These are phyloP conservation scores for Teratosphaeria gauchensis DNA, from an alignment of 2,329 filamentous ascomycete genomes.

Conservation along the genomic window DNA sequence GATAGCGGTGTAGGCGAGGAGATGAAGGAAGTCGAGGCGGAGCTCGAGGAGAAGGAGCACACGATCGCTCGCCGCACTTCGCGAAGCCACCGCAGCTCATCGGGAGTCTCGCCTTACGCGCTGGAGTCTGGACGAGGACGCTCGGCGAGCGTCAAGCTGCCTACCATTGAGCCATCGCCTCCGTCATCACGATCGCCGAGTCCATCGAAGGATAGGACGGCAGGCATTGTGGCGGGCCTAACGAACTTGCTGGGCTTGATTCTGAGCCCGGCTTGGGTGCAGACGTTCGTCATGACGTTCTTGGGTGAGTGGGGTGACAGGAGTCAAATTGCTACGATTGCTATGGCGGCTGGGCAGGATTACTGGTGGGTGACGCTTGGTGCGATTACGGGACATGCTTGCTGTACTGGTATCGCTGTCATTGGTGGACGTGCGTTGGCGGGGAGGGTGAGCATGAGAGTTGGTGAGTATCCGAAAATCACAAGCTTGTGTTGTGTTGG, in stretches of 20 bases:
- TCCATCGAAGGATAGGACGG: slow-evolving; percentile 32
- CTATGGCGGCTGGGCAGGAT: slow-evolving; percentile 95
- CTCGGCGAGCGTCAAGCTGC: slow-evolving; percentile 7
- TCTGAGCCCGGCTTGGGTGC: slow-evolving; percentile 92
- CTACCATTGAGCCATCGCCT: slow-evolving; percentile 13
- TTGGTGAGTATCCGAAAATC: slow-evolving; percentile 54
- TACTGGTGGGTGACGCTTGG: slow-evolving; percentile 98
- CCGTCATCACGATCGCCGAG: slow-evolving; percentile 18
- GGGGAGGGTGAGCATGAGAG: slow-evolving; percentile 85
- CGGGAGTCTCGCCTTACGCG: slow-evolving; percentile 51
- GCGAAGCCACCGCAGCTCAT: slow-evolving; percentile 63
- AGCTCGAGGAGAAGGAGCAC: slow-evolving; percentile 88
- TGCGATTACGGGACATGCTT: slow-evolving; percentile 72
- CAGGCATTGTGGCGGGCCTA: slow-evolving; percentile 63
- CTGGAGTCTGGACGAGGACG: slow-evolving; percentile 36
- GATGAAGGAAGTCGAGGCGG: slow-evolving; percentile 93
- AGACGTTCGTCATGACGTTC: slow-evolving; percentile 99
- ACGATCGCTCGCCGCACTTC: slow-evolving; percentile 57
- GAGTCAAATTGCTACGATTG: slow-evolving; percentile 95
- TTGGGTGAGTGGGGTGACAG: slow-evolving; percentile 96
- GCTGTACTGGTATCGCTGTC: slow-evolving; percentile 86
- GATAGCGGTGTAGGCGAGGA: slow-evolving; percentile 91
- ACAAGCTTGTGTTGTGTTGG: background rate
- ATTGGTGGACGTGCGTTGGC: slow-evolving; percentile 88
- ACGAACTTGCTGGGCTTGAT: slow-evolving; percentile 81